These are phyloP conservation scores for Penicillium olsonii DNA, from an alignment of 2,329 filamentous ascomycete genomes.

Conservation along the genomic window DNA sequence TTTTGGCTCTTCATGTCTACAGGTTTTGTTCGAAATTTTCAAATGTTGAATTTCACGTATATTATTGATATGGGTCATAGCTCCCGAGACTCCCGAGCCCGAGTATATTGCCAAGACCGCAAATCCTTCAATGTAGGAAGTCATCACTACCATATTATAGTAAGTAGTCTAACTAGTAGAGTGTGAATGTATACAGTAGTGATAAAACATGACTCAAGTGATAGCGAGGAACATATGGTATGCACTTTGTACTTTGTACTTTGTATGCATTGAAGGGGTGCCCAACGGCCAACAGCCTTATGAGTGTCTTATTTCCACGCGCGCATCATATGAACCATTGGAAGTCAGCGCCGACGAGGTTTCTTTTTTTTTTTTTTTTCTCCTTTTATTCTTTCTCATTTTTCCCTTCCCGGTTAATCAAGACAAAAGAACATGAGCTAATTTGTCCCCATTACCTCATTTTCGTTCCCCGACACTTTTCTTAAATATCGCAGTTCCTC, in stretches of 20 bases:
- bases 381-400: conserved; percentile 3
- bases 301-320: conserved; percentile 32
- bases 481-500: conserved; percentile 18
- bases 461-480: not conserved
- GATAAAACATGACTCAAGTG: no score
- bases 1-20: not conserved
- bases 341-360: conserved; percentile 16
- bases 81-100: conserved; percentile 21
- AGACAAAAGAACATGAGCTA: not conserved
- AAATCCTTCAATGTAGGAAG: no score
- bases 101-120: conserved; percentile 1
- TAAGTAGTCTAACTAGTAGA: no score
- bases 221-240: no score
- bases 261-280: no score
- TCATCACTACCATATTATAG: no score
- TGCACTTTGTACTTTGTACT: no score
- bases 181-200: no score
- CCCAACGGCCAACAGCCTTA: not conserved
- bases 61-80: not conserved
- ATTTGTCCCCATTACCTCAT: not conserved
- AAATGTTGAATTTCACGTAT: not conserved
- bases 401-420: not conserved
- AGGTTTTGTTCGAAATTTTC: not conserved
- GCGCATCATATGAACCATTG: conserved; percentile 16
- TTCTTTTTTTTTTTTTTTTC: conserved; percentile 9